Conservation (phyloP, 75 land plant species). For the Picea glauca region DNA sequence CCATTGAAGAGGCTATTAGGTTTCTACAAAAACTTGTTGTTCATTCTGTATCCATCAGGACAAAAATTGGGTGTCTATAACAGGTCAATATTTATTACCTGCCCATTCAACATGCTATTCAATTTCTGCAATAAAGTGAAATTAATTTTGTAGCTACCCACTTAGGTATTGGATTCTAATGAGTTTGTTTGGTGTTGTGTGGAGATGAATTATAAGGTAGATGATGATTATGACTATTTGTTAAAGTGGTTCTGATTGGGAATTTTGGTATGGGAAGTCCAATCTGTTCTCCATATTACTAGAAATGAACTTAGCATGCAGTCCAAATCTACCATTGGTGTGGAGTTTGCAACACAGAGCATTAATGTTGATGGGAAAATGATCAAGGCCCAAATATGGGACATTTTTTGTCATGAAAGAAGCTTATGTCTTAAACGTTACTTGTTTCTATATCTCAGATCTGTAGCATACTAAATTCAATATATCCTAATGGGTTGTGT, state of each 20-base stretch:
- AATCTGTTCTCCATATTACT: constrained; percentile 27
- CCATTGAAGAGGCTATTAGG: neutral
- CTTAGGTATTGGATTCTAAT: neutral
- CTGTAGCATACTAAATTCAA: no score
- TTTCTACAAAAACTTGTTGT: neutral
- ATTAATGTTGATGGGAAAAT: constrained; percentile 38
- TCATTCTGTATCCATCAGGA: neutral
- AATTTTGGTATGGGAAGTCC: constrained; percentile 44
- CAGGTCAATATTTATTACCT: neutral
- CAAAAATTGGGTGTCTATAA: neutral
- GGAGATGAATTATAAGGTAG: constrained; percentile 3
- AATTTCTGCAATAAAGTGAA: no score
- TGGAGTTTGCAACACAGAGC: constrained; percentile 46
- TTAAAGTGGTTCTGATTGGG: constrained; percentile 43
- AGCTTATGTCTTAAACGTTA: no score
- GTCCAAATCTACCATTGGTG: constrained; percentile 42
- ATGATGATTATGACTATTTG: constrained; percentile 28
- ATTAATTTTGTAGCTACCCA: neutral
- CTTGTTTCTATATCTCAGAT: no score
- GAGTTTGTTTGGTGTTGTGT: neutral
- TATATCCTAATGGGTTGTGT: no score
- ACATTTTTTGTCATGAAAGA: constrained; percentile 75
- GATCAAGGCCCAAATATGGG: constrained; percentile 77
- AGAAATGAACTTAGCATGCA: constrained; percentile 31
- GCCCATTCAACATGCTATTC: neutral